phyloP scores from a whole-genome alignment of 192 early-diverging fungal species.

The Coemansia sp. region DNA sequence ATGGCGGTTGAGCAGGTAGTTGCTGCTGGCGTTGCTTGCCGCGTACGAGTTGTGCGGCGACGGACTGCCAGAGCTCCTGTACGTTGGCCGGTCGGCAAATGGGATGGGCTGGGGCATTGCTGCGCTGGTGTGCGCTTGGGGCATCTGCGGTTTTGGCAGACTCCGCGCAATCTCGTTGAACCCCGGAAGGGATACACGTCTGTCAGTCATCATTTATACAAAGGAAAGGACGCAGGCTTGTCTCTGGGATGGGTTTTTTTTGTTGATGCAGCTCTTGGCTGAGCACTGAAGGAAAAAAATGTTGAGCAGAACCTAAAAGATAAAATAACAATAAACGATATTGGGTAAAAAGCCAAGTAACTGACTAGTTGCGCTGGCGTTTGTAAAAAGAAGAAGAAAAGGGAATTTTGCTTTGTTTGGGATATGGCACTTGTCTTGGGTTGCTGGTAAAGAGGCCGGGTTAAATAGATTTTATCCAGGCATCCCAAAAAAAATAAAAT shows the following conservation, averaged over 20 bases:
- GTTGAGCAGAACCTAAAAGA: background rate
- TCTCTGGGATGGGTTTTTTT: background rate
- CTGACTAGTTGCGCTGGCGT: background rate
- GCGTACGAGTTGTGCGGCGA: conserved; percentile 10
- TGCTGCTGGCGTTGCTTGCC: conserved; percentile 1
- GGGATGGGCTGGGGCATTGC: conserved; percentile 31
- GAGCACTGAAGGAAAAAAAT: background rate
- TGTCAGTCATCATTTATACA: conserved; percentile 14
- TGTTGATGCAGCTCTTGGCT: background rate
- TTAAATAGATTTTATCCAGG: conserved; percentile 13
- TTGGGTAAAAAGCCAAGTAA: conserved; percentile 3
- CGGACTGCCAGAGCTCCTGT: conserved; percentile 9
- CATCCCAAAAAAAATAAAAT: background rate
- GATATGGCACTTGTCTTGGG: background rate
- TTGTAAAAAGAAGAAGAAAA: conserved; percentile 5
- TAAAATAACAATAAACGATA: too few species aligned
- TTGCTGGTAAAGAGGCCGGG: background rate
- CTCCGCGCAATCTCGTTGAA: conserved; percentile 44
- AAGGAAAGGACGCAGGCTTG: background rate
- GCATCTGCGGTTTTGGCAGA: conserved; percentile 22
- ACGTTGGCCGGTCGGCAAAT: conserved; percentile 13
- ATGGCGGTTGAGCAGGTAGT: conserved; percentile 10
- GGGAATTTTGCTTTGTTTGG: background rate
- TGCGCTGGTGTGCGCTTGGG: conserved; percentile 1
- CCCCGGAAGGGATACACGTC: conserved; percentile 43